Percentiles rank a stretch among this genome's conserved stretches.
phyloP scores from a whole-genome alignment of 139 green algal species.

The Astrephomene gubernaculifera region DNA sequence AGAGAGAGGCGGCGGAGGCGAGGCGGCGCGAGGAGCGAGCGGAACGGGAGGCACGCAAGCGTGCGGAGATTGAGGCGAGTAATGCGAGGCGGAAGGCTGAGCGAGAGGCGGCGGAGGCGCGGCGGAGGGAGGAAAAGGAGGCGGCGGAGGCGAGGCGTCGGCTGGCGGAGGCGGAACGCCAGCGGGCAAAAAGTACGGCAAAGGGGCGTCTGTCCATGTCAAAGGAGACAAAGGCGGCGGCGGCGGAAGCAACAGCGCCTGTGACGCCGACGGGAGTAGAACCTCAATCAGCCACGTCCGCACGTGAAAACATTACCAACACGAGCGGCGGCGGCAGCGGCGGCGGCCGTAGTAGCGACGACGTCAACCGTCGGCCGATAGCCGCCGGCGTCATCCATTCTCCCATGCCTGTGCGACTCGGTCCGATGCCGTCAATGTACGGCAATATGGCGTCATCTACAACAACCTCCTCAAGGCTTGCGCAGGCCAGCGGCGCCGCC shows the following conservation, averaged over 20 bases:
- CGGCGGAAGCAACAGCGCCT: neutral
- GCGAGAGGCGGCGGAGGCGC: conserved; percentile 5
- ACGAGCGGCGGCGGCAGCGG: neutral
- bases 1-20: conserved; percentile 8
- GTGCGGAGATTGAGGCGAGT: neutral
- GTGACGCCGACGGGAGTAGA: neutral
- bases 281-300: too few species aligned
- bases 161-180: neutral
- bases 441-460: neutral
- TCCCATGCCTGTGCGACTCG: neutral
- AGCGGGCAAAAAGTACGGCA: neutral
- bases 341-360: neutral
- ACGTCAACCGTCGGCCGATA: too few species aligned
- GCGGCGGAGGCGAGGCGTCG: conserved; percentile 2
- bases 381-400: conserved; percentile 9
- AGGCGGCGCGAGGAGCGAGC: neutral
- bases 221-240: neutral
- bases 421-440: neutral
- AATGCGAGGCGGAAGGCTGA: neutral
- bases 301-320: too few species aligned
- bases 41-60: neutral
- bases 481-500: neutral
- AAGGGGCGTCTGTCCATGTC: too few species aligned
- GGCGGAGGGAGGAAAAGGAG: neutral
- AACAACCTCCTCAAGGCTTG: neutral